These are phyloP conservation scores for Arthroderma sp. DNA, from an alignment of 2,329 filamentous ascomycete genomes.

Conservation along the genomic window DNA sequence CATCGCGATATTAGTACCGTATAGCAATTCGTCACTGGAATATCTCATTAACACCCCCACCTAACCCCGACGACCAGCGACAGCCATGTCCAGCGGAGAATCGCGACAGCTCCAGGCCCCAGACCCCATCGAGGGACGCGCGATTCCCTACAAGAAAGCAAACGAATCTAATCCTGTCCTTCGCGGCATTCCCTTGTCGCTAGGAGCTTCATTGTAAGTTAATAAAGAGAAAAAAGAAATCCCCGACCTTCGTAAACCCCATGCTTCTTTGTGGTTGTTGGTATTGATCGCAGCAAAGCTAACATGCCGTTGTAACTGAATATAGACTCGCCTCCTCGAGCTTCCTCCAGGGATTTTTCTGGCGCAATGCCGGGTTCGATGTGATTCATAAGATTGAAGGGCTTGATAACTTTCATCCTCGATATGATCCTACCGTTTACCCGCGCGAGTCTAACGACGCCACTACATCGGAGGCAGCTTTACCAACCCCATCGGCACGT, in stretches of 20 bases:
- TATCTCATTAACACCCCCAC: not conserved
- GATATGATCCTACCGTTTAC: slow-evolving; percentile 47
- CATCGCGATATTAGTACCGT: too few relatives aligned
- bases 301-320: not conserved
- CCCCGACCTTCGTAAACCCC: too few relatives aligned
- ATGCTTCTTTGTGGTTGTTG: too few relatives aligned
- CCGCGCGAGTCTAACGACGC: slow-evolving; percentile 21
- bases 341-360: slow-evolving; percentile 52
- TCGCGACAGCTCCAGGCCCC: slow-evolving; percentile 15
- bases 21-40: too few relatives aligned
- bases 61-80: not conserved
- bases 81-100: not conserved
- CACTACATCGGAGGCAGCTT: slow-evolving; percentile 10
- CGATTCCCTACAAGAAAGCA: slow-evolving; percentile 34
- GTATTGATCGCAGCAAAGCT: not conserved
- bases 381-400: slow-evolving; percentile 41
- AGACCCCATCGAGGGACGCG: slow-evolving; percentile 25
- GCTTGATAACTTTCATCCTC: slow-evolving; percentile 41
- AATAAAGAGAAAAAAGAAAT: not conserved
- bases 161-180: slow-evolving; percentile 56
- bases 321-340: slow-evolving; percentile 45
- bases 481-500: slow-evolving; percentile 23
- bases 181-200: slow-evolving; percentile 49
- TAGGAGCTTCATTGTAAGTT: slow-evolving; percentile 33
- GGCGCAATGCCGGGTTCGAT: slow-evolving; percentile 57